Evolutionary conservation across 306 rosid genomes (phyloP).

Genomic region (Heteromeles arbutifolia): DNA sequence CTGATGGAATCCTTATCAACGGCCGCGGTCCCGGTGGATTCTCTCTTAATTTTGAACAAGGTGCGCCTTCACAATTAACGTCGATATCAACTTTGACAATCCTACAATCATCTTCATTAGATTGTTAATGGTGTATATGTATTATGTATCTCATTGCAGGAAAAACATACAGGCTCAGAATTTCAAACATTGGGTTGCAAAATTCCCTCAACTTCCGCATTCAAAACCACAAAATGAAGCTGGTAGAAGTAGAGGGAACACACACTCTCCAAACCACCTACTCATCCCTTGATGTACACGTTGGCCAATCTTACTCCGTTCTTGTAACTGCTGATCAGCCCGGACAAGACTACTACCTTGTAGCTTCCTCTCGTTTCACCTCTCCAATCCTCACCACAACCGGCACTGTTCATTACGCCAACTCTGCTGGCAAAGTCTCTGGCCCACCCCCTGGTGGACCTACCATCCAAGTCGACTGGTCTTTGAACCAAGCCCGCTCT

Average conservation of each 20-base stretch:
- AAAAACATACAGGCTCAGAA: slow-evolving; percentile 89
- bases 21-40: slow-evolving; percentile 83
- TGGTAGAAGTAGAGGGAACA: slow-evolving; percentile 95
- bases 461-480: slow-evolving; percentile 97
- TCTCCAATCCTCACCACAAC: slow-evolving; percentile 56
- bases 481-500: slow-evolving; percentile 96
- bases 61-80: slow-evolving; percentile 15
- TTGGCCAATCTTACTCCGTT: slow-evolving; percentile 87
- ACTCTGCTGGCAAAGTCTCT: slow-evolving; percentile 65
- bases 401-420: slow-evolving; percentile 65
- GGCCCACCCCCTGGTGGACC: slow-evolving; percentile 98
- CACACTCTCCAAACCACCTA: slow-evolving; percentile 80
- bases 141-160: slow-evolving; percentile 34
- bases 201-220: slow-evolving; percentile 85
- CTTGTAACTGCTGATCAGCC: slow-evolving; percentile 89
- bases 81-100: background rate
- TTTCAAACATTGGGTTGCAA: slow-evolving; percentile 86
- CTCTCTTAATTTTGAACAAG: slow-evolving; percentile 76
- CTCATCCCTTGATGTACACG: slow-evolving; percentile 86
- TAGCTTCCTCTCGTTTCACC: slow-evolving; percentile 69
- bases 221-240: slow-evolving; percentile 71
- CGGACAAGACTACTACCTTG: slow-evolving; percentile 67
- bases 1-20: slow-evolving; percentile 92
- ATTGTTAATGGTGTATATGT: background rate
- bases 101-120: background rate